Evolutionary conservation across 73 alveolate species (phyloP), one percentile per base, ranked within the genome.

Genomic region (Paramecium tetraurelia): DNA sequence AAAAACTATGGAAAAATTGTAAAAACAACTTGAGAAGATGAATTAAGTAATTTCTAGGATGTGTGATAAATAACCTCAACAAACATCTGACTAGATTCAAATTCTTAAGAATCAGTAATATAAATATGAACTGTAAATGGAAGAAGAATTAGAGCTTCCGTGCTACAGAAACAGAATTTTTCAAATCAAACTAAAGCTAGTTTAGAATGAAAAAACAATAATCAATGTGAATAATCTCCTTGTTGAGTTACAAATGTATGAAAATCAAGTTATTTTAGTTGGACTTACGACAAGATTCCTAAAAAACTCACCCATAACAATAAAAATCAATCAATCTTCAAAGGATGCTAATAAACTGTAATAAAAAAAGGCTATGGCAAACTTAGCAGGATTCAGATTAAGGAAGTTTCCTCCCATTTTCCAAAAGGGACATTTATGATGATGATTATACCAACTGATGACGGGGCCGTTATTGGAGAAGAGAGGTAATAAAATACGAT

Each of bases 361-460:
- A 80, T 80, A n/a, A 80, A 46, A 46, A 44, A 46, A 35, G 90
- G 90, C 7, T 38, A 80, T 24, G 90, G 90, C 8, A 24, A 27
- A n/a, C 12, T 80, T 10, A 48, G 48, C 33, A 20, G 48, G 10
- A 46, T 80, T 80, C 31, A 80, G 22, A 48, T 80, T 44, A 80
- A 43, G 72, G 90, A 80, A 80, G 90, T 80, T 7, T 80, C 90
- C 7, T 80, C 90, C 5, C 90, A 80, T 24, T 80, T 80, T 80
- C 90, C 90, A 40, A 80, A 43, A 48, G 90, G 90, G 1, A 12
- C 48, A 35, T 44, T 80, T 80, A 80, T 80, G 90, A 20, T 80
- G 33, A 35, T 80, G 5, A 24, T 80, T 24, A 2, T 80, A 9
- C 90, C 90, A 10, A 35, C 43, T 6, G 90, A 80, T 41, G 90